These are phyloP conservation scores for Lepidium didymum DNA, from an alignment of 345 rosid genomes.

Conservation along the genomic window DNA sequence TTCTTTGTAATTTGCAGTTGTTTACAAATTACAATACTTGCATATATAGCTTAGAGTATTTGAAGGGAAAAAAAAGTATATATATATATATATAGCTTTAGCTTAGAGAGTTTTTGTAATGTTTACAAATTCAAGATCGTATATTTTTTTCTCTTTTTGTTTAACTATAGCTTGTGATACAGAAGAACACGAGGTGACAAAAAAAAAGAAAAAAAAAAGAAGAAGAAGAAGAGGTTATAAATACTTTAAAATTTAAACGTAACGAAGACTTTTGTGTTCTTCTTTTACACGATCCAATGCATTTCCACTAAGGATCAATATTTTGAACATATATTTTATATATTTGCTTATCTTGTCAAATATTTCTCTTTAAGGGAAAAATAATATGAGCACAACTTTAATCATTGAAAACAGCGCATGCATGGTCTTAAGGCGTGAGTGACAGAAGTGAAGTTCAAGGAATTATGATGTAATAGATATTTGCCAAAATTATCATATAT, in stretches of 20 bases:
- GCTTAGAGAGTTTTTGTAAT: background rate
- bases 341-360: background rate
- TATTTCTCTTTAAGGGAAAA: background rate
- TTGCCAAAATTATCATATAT: background rate
- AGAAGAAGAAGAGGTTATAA: background rate
- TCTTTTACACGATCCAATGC: slow-evolving; percentile 27
- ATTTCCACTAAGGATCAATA: slow-evolving; percentile 11
- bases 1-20: too few species aligned
- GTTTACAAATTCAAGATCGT: background rate
- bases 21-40: too few species aligned
- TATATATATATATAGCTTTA: too few species aligned
- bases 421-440: background rate
- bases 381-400: background rate
- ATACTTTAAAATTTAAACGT: slow-evolving; percentile 5
- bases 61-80: too few species aligned
- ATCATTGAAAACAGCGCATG: background rate
- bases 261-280: slow-evolving; percentile 18
- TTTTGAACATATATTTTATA: too few species aligned
- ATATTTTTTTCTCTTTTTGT: background rate
- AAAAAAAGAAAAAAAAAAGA: too few species aligned
- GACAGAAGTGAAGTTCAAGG: background rate
- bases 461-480: background rate
- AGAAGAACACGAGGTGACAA: too few species aligned
- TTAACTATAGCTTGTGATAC: background rate
- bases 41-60: too few species aligned